Conservation (phyloP, 2,329 filamentous ascomycete genomes). For the Pseudocercospora fuligena region DNA sequence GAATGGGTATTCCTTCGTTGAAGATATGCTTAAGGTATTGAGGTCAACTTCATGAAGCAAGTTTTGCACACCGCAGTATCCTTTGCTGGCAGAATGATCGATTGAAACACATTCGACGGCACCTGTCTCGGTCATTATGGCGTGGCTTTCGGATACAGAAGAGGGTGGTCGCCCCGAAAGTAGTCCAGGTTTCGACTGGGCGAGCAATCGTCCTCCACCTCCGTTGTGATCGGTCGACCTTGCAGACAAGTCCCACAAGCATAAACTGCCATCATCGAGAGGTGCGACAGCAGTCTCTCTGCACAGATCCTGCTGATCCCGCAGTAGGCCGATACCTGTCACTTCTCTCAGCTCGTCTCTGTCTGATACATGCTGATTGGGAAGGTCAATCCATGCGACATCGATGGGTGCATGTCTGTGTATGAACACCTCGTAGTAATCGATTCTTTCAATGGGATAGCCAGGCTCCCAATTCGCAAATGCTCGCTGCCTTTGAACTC, state of each 20-base stretch:
- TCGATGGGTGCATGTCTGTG: constrained; percentile 76
- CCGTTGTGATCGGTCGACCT: constrained; percentile 26
- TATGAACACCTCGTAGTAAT: constrained; percentile 90
- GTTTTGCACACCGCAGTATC: constrained; percentile 80
- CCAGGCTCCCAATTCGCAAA: constrained; percentile 83
- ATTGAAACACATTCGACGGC: constrained; percentile 84
- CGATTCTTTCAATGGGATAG: constrained; percentile 71
- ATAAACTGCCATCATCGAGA: constrained; percentile 85
- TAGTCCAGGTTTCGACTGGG: constrained; percentile 68
- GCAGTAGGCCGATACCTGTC: constrained; percentile 71
- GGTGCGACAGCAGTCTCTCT: constrained; percentile 72
- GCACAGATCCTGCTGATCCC: constrained; percentile 59
- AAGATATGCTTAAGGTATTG: constrained; percentile 70
- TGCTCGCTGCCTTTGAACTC: constrained; percentile 53
- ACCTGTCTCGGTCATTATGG: constrained; percentile 70
- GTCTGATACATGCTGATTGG: constrained; percentile 48
- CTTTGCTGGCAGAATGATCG: constrained; percentile 68
- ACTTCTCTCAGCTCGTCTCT: constrained; percentile 63
- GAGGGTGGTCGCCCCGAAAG: constrained; percentile 63
- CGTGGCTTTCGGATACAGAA: constrained; percentile 49
- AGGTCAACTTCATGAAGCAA: constrained; percentile 83
- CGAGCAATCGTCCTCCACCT: constrained; percentile 63
- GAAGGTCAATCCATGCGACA: constrained; percentile 76
- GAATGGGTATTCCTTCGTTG: constrained; percentile 75
- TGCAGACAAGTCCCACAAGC: constrained; percentile 70